phyloP scores from a whole-genome alignment of 768 basidiomycete genomes.

The Porphyrellus cyaneotinctus region DNA sequence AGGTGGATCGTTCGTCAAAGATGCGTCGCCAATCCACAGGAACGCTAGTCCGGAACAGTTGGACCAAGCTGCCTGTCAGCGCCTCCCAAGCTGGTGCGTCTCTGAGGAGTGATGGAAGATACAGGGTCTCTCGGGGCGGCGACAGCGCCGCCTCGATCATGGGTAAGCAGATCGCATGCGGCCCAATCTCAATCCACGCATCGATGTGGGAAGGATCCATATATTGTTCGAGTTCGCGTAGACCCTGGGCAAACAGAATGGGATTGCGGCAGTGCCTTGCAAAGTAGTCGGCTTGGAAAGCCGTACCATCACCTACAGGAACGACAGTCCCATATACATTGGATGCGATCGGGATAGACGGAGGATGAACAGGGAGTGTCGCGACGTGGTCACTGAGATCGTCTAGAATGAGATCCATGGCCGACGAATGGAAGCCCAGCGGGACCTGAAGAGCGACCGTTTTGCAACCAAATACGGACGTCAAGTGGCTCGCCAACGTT shows the following conservation, averaged over 20 bases:
- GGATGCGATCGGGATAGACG: conserved; percentile 59
- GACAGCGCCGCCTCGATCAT: conserved; percentile 41
- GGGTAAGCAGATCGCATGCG: conserved; percentile 54
- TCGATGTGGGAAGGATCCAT: conserved; percentile 30
- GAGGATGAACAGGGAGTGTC: conserved; percentile 38
- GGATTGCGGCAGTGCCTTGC: conserved; percentile 55
- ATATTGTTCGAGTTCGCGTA: conserved; percentile 38
- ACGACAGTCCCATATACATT: conserved; percentile 55
- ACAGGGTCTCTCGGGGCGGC: conserved; percentile 31
- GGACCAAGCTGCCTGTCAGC: conserved; percentile 43
- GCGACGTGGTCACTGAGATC: conserved; percentile 42
- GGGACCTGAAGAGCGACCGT: conserved; percentile 47
- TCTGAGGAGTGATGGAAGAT: conserved; percentile 51
- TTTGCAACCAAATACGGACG: conserved; percentile 35
- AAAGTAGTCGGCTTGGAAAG: conserved; percentile 53
- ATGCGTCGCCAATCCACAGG: conserved; percentile 52
- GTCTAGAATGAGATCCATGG: conserved; percentile 55
- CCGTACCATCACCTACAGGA: conserved; percentile 44
- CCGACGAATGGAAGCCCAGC: conserved; percentile 63
- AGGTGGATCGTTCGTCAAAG: conserved; percentile 43
- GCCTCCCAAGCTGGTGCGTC: conserved; percentile 42
- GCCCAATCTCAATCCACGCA: conserved; percentile 66
- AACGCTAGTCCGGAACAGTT: conserved; percentile 42
- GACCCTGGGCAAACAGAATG: conserved; percentile 49
- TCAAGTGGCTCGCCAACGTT: conserved; percentile 40